phyloP scores from a whole-genome alignment of 2,329 filamentous ascomycete species.

The Metarhizium robertsii region DNA sequence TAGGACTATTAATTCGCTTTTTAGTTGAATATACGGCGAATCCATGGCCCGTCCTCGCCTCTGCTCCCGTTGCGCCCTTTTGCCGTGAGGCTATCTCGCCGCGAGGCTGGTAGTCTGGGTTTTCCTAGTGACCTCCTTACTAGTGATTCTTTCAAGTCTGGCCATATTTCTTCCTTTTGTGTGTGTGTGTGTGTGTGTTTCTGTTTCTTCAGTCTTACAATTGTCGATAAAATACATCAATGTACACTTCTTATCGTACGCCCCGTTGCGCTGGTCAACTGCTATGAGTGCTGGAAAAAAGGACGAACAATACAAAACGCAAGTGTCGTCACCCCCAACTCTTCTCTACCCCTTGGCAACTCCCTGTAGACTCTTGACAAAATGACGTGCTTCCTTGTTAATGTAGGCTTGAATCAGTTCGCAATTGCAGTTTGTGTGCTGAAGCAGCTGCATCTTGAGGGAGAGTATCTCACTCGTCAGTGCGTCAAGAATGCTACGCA shows the following conservation, averaged over 20 bases:
- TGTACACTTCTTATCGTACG: not conserved
- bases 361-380: slow-evolving; percentile 5
- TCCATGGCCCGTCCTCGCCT: not conserved
- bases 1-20: too few relatives aligned
- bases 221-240: not conserved
- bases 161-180: too few relatives aligned
- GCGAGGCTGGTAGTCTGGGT: not conserved
- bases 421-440: slow-evolving; percentile 15
- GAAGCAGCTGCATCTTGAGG: slow-evolving; percentile 14
- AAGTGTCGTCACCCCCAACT: not conserved
- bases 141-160: not conserved
- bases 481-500: slow-evolving; percentile 6
- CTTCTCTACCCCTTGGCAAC: not conserved
- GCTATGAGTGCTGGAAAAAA: too few relatives aligned
- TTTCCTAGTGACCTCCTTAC: not conserved
- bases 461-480: slow-evolving; percentile 12
- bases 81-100: not conserved
- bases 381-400: slow-evolving; percentile 10
- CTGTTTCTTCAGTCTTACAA: too few relatives aligned
- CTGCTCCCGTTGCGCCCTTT: not conserved
- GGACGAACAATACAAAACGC: too few relatives aligned
- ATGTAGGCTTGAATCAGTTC: slow-evolving; percentile 15
- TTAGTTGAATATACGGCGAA: too few relatives aligned
- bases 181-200: too few relatives aligned
- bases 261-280: too few relatives aligned